Evolutionary conservation across 2,329 filamentous ascomycete genomes (phyloP), one percentile per base, ranked within the genome.

Genomic region (Aspergillus tanneri): DNA sequence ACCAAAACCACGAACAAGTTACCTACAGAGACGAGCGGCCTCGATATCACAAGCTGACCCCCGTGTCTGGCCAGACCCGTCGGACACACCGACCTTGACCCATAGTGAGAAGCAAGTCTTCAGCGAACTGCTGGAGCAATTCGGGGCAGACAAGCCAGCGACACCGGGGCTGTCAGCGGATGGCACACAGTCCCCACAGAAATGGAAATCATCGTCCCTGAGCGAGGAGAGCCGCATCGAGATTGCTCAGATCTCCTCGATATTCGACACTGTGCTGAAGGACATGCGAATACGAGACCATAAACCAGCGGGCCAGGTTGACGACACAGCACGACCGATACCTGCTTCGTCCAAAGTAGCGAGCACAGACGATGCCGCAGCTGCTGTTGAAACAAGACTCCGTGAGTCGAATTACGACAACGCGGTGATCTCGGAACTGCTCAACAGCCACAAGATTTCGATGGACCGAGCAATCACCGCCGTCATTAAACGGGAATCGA

Each of bases 401-500:
- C 30, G 22, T 8, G 38, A 36, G 3, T 14, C 23, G 9, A 34
- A 40, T 11, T 47, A 40, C 28, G 43, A 23, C 9, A 46, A 47
- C 19, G 34, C 34, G 7, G 36, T 51, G 38, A 19, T 54, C 10
- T 38, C 47, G 18, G 43, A 56, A 19, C 30, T 47, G 46, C 43
- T 49, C 14, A 37, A 50, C 1, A 50, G 50, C 11, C 44, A 50
- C 0, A 36, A 52, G 12, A 43, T 66, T 24, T 49, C 58, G 2
- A 52, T 61, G 38, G 40, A 46, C 12, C 39, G 50, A 23, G 61
- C 63, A 5, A 56, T 67, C 11, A 49, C 59, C 18, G 38, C 64
- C 10, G 54, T 69, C 7, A 58, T 67, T 3, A 44, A 60, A 21
- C 54, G 61, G 23, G 69, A 71, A 49, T 54, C 58, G 3, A 44